Conservation (phyloP, 2,329 filamentous ascomycete species). For the Orbilia javanica region DNA sequence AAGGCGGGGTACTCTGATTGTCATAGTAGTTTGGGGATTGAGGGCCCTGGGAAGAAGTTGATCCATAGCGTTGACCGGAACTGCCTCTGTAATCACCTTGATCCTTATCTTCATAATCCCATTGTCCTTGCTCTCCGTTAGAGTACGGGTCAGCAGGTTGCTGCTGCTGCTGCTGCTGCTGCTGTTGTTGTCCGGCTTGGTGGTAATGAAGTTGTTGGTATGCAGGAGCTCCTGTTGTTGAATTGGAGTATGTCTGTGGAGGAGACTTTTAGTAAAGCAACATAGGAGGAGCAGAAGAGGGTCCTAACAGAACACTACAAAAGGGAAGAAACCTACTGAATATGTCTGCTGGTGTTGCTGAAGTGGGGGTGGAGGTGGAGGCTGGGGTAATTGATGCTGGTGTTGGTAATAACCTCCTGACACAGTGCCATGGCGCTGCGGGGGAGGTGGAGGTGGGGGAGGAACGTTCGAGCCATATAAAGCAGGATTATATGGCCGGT, state of each 20-base stretch:
- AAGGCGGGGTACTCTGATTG: conserved; percentile 29
- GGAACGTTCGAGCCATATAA: conserved; percentile 45
- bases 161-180: conserved; percentile 5
- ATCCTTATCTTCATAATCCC: conserved; percentile 44
- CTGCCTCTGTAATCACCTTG: conserved; percentile 36
- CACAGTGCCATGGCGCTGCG: conserved; percentile 48
- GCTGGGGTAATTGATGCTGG: conserved; percentile 44
- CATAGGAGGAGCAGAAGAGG: neutral
- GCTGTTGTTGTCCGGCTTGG: conserved; percentile 27
- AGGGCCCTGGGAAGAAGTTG: conserved; percentile 30
- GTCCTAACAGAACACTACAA: neutral
- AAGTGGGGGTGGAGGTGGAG: conserved; percentile 46
- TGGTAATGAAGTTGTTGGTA: conserved; percentile 50
- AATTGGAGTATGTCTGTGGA: conserved; percentile 28
- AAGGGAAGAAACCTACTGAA: conserved; percentile 33
- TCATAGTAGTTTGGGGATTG: conserved; percentile 47
- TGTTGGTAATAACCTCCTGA: conserved; percentile 43
- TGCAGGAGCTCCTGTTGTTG: conserved; percentile 11
- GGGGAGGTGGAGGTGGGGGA: conserved; percentile 50
- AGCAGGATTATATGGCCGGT: conserved; percentile 52
- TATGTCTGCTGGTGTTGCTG: conserved; percentile 48
- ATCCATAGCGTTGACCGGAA: conserved; percentile 31
- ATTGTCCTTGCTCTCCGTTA: conserved; percentile 48
- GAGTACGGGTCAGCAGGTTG: conserved; percentile 17
- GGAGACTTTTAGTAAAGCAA: conserved; percentile 7